These are phyloP conservation scores for Diospyros kaki DNA, from an alignment of 148 eudicot genomes.

Conservation along the genomic window DNA sequence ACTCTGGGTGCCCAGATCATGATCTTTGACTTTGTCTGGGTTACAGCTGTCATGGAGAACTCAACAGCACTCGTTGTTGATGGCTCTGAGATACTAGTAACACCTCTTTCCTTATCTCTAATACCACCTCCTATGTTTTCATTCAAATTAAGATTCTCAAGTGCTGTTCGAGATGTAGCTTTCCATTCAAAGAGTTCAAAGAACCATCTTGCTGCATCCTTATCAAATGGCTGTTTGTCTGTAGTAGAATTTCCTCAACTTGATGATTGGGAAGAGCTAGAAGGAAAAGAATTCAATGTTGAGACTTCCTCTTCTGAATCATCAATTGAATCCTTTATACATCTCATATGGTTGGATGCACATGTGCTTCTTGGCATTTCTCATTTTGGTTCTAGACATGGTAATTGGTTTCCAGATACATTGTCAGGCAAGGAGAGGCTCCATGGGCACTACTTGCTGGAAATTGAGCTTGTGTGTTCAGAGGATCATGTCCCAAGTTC, in stretches of 20 bases:
- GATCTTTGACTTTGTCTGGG: slow-evolving; percentile 69
- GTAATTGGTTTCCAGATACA: slow-evolving; percentile 23
- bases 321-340: slow-evolving; percentile 44
- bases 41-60: slow-evolving; percentile 69
- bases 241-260: slow-evolving; percentile 74
- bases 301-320: slow-evolving; percentile 43
- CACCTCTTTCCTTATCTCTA: slow-evolving; percentile 70
- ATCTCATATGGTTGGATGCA: slow-evolving; percentile 86
- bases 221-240: slow-evolving; percentile 73
- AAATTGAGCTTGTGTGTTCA: slow-evolving; percentile 58
- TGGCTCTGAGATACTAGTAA: slow-evolving; percentile 61
- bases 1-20: slow-evolving; percentile 66
- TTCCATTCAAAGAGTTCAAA: slow-evolving; percentile 54
- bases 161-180: slow-evolving; percentile 68
- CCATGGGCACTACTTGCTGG: slow-evolving; percentile 58
- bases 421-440: slow-evolving; percentile 27
- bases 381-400: slow-evolving; percentile 42
- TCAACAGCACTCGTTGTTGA: slow-evolving; percentile 88
- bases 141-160: slow-evolving; percentile 59
- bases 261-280: slow-evolving; percentile 78
- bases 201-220: slow-evolving; percentile 61
- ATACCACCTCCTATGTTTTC: slow-evolving; percentile 94
- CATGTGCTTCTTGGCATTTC: slow-evolving; percentile 71
- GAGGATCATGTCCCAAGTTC: slow-evolving; percentile 65
- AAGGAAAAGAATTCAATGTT: slow-evolving; percentile 58